Evolutionary conservation across 768 basidiomycete species (phyloP), one percentile per base, ranked within the genome.

Genomic region (Lanmaoa rubissima): DNA sequence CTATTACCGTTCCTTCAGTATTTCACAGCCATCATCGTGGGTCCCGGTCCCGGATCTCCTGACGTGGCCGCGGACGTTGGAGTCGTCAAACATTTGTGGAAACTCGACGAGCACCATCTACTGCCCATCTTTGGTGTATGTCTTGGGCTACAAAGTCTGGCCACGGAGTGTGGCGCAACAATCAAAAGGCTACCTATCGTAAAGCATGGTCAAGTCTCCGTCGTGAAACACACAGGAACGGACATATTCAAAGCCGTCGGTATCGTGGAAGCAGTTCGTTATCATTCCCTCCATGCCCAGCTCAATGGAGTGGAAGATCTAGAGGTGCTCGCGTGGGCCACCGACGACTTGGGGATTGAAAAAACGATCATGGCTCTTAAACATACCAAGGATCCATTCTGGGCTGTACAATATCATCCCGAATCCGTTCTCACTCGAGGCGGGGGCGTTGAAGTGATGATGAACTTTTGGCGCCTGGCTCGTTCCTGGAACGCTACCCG

Each of bases 351-450:
- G 24, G 87, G 86, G 51, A 85, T 89, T 57, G 87, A 86, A 7
- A 76, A 63, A 43, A 84, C 91, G 21, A 76, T 90, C 45, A 93
- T 94, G 91, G 90, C 85, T 40, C 73, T 81, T 28, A 80, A 78
- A 60, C 92, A 94, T 67, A 76, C 60, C 48, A 70, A 62, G 24
- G 80, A 78, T 57, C 91, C 92, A 5, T 90, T 91, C 65, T 93
- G 88, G 87, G 90, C 88, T 4, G 92, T 94, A 24, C 92, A 94
- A 65, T 94, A 93, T 68, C 92, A 94, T 67, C 92, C 92, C 7
- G 92, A 93, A 67, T 93, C 91, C 5, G 82, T 88, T 4, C 79
- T 87, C 61, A 93, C 90, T 2, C 74, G 76, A 42, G 82, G 79
- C 3, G 88, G 87, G 7, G 90, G 90, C 1, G 64, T 79, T n/a